Percentiles rank a stretch among this genome's conserved stretches.
phyloP scores from a whole-genome alignment of 139 green algal genomes.

The Closterium sp. region DNA sequence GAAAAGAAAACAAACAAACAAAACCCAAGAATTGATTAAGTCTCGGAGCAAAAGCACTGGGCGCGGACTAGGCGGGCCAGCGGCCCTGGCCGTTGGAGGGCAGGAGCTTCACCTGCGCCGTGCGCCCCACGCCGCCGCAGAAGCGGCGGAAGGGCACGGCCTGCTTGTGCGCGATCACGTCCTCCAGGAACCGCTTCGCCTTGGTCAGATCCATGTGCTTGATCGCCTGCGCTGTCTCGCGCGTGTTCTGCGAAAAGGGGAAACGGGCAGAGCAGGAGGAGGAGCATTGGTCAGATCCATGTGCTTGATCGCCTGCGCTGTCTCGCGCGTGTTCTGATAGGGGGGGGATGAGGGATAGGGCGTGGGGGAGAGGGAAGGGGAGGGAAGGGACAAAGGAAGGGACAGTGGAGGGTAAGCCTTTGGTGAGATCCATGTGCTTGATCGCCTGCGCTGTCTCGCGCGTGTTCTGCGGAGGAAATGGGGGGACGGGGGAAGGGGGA shows the following conservation, averaged over 20 bases:
- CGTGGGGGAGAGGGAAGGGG: background rate
- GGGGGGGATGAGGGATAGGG: constrained; percentile 57
- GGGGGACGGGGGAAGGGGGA: background rate
- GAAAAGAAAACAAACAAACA: too few relatives aligned
- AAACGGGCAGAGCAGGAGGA: background rate
- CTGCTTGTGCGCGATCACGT: constrained; percentile 89
- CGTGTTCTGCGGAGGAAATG: background rate
- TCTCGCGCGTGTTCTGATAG: constrained; percentile 3
- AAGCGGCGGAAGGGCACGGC: constrained; percentile 93
- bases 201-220: constrained; percentile 80
- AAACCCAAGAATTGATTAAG: too few relatives aligned
- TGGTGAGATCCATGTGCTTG: background rate
- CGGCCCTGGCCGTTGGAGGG: constrained; percentile 85
- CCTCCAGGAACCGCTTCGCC: constrained; percentile 95
- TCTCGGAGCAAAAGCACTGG: too few relatives aligned
- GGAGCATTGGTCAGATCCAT: background rate
- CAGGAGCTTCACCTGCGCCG: constrained; percentile 30
- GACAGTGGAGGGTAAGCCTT: background rate
- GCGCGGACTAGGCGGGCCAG: constrained; percentile 94
- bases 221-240: constrained; percentile 84
- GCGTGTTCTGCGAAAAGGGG: constrained; percentile 78
- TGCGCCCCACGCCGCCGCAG: constrained; percentile 74
- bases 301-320: background rate
- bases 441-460: background rate
- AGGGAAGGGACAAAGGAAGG: background rate